Evolutionary conservation across 495 filamentous ascomycete genomes (phyloP).

Genomic region (Cercophora newfieldiana): DNA sequence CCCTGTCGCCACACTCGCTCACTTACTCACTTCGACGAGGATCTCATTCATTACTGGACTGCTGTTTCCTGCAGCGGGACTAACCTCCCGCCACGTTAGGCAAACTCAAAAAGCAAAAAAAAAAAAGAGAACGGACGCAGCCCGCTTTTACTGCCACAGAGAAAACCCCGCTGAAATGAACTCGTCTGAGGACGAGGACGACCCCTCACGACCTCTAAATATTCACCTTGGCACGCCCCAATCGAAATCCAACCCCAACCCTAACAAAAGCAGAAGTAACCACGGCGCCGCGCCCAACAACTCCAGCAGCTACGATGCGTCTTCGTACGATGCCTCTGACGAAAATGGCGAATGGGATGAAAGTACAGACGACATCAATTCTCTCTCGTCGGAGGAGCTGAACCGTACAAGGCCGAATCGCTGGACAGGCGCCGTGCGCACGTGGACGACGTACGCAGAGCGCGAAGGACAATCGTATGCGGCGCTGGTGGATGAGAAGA

Average conservation of each 20-base stretch:
- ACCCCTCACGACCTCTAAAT: background rate
- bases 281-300: no score
- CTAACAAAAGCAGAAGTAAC: no score
- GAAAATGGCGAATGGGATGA: background rate
- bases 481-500: constrained; percentile 56
- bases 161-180: background rate
- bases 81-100: no score
- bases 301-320: background rate
- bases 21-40: no score
- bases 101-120: no score
- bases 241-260: background rate
- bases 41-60: no score
- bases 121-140: no score
- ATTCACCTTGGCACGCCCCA: background rate
- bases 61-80: no score
- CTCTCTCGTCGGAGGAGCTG: constrained; percentile 29
- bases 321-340: background rate
- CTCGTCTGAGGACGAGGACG: background rate
- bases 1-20: no score
- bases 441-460: constrained; percentile 61
- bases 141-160: no score
- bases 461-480: constrained; percentile 58
- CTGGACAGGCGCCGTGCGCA: constrained; percentile 55
- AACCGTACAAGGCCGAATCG: constrained; percentile 47
- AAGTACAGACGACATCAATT: background rate